phyloP scores from a whole-genome alignment of 768 basidiomycete genomes.

The Mycena latifolia region DNA sequence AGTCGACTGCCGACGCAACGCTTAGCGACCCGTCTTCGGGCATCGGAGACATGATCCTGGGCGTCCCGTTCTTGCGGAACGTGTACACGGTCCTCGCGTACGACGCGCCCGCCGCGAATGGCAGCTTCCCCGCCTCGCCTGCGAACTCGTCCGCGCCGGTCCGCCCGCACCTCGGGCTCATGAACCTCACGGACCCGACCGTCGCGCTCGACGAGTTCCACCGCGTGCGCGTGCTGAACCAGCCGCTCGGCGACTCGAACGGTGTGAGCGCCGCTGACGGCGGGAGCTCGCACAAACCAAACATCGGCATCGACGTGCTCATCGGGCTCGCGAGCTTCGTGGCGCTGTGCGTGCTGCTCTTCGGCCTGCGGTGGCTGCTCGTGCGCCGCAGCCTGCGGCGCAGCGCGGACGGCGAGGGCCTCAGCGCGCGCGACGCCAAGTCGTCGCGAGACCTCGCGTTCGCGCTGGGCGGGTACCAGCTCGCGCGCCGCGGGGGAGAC shows the following conservation, averaged over 20 bases:
- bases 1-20: constrained; percentile 57
- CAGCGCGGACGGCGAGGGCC: constrained; percentile 28
- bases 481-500: constrained; percentile 39
- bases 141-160: constrained; percentile 39
- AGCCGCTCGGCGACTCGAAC: constrained; percentile 57
- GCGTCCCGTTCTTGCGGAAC: constrained; percentile 27
- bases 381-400: constrained; percentile 51
- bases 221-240: constrained; percentile 74
- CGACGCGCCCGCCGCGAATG: constrained; percentile 57
- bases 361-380: constrained; percentile 66
- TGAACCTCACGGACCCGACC: constrained; percentile 72
- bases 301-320: constrained; percentile 73
- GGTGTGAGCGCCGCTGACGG: constrained; percentile 20
- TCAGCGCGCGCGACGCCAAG: constrained; percentile 33
- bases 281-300: constrained; percentile 52
- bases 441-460: constrained; percentile 22
- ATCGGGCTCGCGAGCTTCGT: constrained; percentile 72
- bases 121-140: constrained; percentile 53
- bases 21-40: constrained; percentile 50
- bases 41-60: constrained; percentile 72
- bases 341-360: constrained; percentile 64
- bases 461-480: constrained; percentile 22
- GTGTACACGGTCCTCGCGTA: constrained; percentile 82
- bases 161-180: constrained; percentile 67
- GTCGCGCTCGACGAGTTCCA: constrained; percentile 76